phyloP scores from a whole-genome alignment of 192 early-diverging fungal species.

The Obelidium mucronatum region DNA sequence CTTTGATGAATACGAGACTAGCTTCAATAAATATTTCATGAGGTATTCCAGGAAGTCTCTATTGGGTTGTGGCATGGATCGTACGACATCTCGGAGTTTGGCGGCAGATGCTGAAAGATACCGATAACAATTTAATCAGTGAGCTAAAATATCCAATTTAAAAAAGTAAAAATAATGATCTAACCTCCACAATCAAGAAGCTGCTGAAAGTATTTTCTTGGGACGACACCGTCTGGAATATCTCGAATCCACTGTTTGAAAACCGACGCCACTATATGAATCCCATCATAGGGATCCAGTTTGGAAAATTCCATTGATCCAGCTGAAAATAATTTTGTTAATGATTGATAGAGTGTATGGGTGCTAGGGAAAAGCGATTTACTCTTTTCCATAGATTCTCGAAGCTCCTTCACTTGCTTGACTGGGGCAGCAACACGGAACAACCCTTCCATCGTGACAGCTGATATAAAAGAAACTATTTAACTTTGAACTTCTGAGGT shows the following conservation, averaged over 20 bases:
- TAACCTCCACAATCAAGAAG: constrained; percentile 40
- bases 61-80: constrained; percentile 36
- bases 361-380: not conserved
- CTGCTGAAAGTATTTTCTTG: constrained; percentile 36
- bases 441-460: constrained; percentile 48
- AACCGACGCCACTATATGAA: constrained; percentile 46
- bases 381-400: constrained; percentile 49
- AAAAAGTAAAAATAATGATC: not conserved
- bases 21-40: constrained; percentile 32
- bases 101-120: constrained; percentile 27
- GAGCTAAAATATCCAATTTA: too few relatives aligned
- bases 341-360: not conserved
- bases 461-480: constrained; percentile 25
- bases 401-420: constrained; percentile 42
- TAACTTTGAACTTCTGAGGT: not conserved
- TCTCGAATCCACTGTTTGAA: constrained; percentile 59
- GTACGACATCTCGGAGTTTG: constrained; percentile 29
- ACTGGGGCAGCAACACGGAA: constrained; percentile 48
- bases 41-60: constrained; percentile 38
- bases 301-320: constrained; percentile 38
- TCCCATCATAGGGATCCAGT: constrained; percentile 29
- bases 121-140: too few relatives aligned
- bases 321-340: constrained; percentile 24
- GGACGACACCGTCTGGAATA: constrained; percentile 49
- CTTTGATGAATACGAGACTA: constrained; percentile 22